phyloP scores from a whole-genome alignment of 2,329 filamentous ascomycete genomes.

The Aspergillus viridinutans region DNA sequence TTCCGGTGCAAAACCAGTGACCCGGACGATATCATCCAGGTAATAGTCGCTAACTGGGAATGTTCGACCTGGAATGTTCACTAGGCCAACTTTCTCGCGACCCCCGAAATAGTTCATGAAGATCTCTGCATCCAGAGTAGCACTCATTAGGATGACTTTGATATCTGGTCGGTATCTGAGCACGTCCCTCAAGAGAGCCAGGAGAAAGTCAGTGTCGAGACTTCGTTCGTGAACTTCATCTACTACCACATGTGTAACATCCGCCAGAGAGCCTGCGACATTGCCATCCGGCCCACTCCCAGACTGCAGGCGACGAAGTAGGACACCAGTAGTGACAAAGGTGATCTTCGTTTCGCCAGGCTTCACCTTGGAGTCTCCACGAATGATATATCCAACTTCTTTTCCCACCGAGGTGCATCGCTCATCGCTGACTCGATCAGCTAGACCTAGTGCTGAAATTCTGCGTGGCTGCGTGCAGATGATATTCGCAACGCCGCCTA shows the following conservation, averaged over 20 bases:
- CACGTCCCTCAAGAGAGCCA: constrained; percentile 82
- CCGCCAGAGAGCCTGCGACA: constrained; percentile 73
- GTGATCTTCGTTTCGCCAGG: constrained; percentile 76
- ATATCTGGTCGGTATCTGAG: constrained; percentile 69
- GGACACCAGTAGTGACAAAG: constrained; percentile 91
- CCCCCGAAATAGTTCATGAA: constrained; percentile 80
- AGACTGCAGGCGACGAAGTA: constrained; percentile 85
- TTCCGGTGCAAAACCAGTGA: constrained; percentile 65
- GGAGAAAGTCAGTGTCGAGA: constrained; percentile 88
- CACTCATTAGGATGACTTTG: constrained; percentile 92
- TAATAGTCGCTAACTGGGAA: constrained; percentile 88
- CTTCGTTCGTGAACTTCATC: constrained; percentile 96
- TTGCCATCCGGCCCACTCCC: constrained; percentile 77
- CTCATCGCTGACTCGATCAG: constrained; percentile 91
- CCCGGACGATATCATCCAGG: constrained; percentile 77
- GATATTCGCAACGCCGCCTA: constrained; percentile 79
- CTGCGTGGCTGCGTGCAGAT: constrained; percentile 92
- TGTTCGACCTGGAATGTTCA: constrained; percentile 85
- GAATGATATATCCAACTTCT: constrained; percentile 87
- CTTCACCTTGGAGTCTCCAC: constrained; percentile 77
- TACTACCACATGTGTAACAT: constrained; percentile 91
- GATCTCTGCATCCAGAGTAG: constrained; percentile 81
- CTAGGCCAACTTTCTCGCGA: constrained; percentile 66
- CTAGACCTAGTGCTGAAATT: constrained; percentile 89
- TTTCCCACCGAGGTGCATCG: constrained; percentile 75